Base-by-base conservation (phyloP, 345 rosid species). In the Citrus mangshanensis region DNA sequence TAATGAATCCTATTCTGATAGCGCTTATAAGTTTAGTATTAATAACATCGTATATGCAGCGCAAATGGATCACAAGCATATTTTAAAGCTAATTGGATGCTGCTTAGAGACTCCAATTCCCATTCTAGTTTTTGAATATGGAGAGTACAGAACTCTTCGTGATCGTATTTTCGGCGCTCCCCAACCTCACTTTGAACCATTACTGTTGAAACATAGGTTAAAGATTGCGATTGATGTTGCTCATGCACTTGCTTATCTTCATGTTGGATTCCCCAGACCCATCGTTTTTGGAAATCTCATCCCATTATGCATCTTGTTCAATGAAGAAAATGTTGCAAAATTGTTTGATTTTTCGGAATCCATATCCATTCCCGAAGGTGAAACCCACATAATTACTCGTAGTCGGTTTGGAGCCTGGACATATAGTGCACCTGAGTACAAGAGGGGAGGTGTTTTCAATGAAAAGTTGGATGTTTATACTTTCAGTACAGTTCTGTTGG, bases 401-500 rank as follows among this genome's bases (percentile, higher is more conserved):
- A 1, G 0, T 0, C 38, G 1, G 24, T 21, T 73, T 14, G 86
- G 78, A n/a, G 32, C 73, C 3, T 0, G 0, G 0, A 73, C 67
- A 72, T 18, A 16, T 22, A 0, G 30, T 1, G 78, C 79, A 9
- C 83, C 83, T 5, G 81, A 79, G 24, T 79, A 30, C 13, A 0
- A 30, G 0, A 1, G 0, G 0, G 38, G 34, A 4, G 42, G 56
- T 74, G 5, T 3, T 19, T 37, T 65, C 63, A 70, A 68, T 55
- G 88, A 85, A 79, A 85, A 79, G 64, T 10, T 0, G 9, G 86
- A 85, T 65, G 88, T 77, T 73, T 81, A 34, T 62, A 9, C 22
- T 21, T 74, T 74, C 28, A 60, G 77, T 5, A 10, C 0, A 28
- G 19, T 51, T 51, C 56, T 51, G 4, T 4, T 13, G 18, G 56